Base-by-base conservation (phyloP, 176 grass and related monocot species). In the Eragrostis nindensis region DNA sequence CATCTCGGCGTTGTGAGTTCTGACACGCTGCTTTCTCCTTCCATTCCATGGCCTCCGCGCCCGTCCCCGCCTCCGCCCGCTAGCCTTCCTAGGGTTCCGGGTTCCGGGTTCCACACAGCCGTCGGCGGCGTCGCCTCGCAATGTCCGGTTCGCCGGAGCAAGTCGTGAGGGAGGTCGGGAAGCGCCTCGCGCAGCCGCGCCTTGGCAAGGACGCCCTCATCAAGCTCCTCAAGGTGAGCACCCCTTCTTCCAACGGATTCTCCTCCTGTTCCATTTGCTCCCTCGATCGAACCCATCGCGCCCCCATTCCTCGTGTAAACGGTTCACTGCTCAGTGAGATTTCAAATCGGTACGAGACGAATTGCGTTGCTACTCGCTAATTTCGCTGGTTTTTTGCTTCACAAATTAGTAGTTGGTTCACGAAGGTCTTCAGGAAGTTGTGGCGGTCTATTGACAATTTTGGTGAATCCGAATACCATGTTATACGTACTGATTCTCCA, bases 151-250 rank as follows among this genome's bases (percentile, higher is more conserved):
- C 79, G 56, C 70, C 88, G 65, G 90, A 91, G 92, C 77, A 83
- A 68, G 75, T 73, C 29, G 80, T 86, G 66, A 69, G 84, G 67
- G 84, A 91, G 78, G 84, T 93, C 7, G 96, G 96, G 77, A 89
- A 89, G 71, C 87, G 62, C 72, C 96, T 98, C 75, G 77, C 82
- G 70, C 90, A 89, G 78, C 86, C 92, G 76, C 90, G 90, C 82
- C 92, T 93, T 64, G 87, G 81, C 83, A 98, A 98, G 88, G 92
- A 95, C 70, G 60, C 92, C 71, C 81, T 94, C 56, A 68, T 98
- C 71, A 95, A 95, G 86, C 86, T 95, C 48, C 90, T 98, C 21
- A 98, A 98, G 96, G 96, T 95, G 84, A 73, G 11, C 27, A 11
- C 30, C 21, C 7, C 43, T 22, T 36, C 43, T n/a, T 42, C 17